phyloP scores from a whole-genome alignment of 2,329 filamentous ascomycete species.

The Lojkania enalia region DNA sequence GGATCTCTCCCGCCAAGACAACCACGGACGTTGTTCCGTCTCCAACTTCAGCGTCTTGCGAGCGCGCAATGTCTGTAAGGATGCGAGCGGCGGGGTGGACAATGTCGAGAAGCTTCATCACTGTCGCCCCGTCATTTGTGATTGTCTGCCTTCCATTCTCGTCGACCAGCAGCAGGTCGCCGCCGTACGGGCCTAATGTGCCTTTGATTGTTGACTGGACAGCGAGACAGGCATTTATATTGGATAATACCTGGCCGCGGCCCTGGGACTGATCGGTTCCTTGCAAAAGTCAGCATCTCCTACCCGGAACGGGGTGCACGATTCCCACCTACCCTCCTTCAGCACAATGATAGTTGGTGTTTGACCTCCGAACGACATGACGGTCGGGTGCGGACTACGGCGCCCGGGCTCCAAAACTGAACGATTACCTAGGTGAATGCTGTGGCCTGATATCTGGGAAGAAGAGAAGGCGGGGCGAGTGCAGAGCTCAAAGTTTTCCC shows the following conservation, averaged over 20 bases:
- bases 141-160: slow-evolving; percentile 95
- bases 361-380: slow-evolving; percentile 95
- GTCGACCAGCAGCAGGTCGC: slow-evolving; percentile 93
- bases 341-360: slow-evolving; percentile 98
- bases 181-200: slow-evolving; percentile 94
- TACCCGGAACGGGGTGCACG: neutral
- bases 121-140: slow-evolving; percentile 97
- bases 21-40: slow-evolving; percentile 98
- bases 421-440: no score
- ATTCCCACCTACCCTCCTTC: slow-evolving; percentile 76
- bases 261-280: slow-evolving; percentile 97
- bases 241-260: slow-evolving; percentile 93
- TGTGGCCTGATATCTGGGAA: no score
- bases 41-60: slow-evolving; percentile 98
- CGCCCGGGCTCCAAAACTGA: no score
- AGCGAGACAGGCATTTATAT: slow-evolving; percentile 97
- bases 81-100: slow-evolving; percentile 96
- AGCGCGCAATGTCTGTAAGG: slow-evolving; percentile 96
- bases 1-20: slow-evolving; percentile 92
- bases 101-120: slow-evolving; percentile 99
- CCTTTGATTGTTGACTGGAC: slow-evolving; percentile 95
- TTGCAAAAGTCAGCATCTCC: slow-evolving; percentile 47
- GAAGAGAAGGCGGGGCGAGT: no score
- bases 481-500: no score
- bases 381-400: no score